Conservation (phyloP, 208 protist species). For the Acanthamoeba healyi region DNA sequence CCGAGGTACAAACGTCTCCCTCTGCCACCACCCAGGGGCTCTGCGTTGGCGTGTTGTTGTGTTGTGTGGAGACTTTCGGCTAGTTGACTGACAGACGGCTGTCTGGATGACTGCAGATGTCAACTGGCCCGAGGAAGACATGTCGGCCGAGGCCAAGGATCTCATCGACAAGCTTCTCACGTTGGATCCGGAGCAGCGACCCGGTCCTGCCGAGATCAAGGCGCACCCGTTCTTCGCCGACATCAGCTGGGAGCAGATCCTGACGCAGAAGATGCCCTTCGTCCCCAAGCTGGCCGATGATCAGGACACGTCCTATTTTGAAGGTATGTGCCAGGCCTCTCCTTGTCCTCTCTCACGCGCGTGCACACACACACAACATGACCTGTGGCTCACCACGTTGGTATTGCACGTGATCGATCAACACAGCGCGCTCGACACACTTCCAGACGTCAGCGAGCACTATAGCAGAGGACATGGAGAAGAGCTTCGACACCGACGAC, state of each 20-base stretch:
- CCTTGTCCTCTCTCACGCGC: no score
- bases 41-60: not conserved
- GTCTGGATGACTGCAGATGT: not conserved
- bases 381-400: not conserved
- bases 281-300: conserved; percentile 80
- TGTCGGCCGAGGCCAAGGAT: conserved; percentile 40
- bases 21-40: no score
- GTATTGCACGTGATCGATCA: not conserved
- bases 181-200: not conserved
- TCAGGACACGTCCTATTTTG: conserved; percentile 83
- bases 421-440: not conserved
- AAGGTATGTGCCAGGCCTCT: not conserved
- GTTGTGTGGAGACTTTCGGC: no score
- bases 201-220: conserved; percentile 82
- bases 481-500: conserved; percentile 30
- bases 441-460: not conserved
- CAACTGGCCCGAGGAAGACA: conserved; percentile 5
- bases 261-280: conserved; percentile 76
- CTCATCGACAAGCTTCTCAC: conserved; percentile 50
- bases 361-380: not conserved
- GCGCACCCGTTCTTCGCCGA: conserved; percentile 84
- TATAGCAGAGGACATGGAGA: conserved; percentile 40
- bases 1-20: not conserved
- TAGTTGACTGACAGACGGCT: not conserved
- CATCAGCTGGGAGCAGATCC: conserved; percentile 85